Conservation (phyloP, 2,329 filamentous ascomycete genomes). For the Leptographium galeiforme region DNA sequence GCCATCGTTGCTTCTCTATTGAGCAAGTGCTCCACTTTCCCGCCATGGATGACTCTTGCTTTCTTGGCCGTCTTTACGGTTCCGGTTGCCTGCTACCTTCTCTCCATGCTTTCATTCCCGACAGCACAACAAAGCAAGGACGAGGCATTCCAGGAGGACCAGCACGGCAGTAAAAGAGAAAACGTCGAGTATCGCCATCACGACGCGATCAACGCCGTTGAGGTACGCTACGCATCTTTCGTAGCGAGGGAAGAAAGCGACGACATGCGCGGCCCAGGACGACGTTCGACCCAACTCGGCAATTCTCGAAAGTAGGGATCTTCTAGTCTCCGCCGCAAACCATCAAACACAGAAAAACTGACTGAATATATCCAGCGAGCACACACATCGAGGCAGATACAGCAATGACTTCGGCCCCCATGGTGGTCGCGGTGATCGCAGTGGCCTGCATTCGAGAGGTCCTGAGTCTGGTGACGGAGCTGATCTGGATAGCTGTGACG, state of each 20-base stretch:
- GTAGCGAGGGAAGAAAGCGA: neutral
- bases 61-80: neutral
- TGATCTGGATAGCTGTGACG: slow-evolving; percentile 2
- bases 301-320: neutral
- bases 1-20: neutral
- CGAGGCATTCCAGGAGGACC: neutral
- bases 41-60: neutral
- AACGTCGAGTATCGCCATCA: neutral
- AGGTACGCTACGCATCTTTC: neutral
- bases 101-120: neutral
- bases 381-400: neutral
- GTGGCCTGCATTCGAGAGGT: neutral
- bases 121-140: neutral
- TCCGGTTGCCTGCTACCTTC: neutral
- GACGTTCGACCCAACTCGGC: neutral
- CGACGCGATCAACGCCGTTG: neutral
- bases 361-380: neutral
- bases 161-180: neutral
- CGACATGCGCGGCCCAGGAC: slow-evolving; percentile 1
- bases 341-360: neutral
- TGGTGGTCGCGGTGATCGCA: neutral
- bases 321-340: neutral
- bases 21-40: neutral
- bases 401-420: neutral
- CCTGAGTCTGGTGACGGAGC: neutral